Evolutionary conservation across 2,329 filamentous ascomycete species (phyloP).

Genomic region (Diaporthe eres): DNA sequence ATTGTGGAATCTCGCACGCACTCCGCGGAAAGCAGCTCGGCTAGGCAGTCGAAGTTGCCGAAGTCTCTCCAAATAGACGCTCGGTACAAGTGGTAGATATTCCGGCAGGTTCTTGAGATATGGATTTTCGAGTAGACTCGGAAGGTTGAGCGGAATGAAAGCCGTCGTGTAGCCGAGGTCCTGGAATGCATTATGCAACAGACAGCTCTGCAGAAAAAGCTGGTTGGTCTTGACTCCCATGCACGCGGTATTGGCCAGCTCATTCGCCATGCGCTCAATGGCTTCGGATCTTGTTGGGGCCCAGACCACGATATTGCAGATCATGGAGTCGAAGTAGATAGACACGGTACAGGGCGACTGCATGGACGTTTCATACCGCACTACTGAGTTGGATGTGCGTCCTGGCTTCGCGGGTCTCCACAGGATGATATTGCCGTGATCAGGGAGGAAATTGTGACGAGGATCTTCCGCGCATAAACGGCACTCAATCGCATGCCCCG

Average conservation of each 20-base stretch:
- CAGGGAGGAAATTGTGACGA: conserved; percentile 66
- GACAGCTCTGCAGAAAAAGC: conserved; percentile 6
- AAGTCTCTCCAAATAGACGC: not conserved
- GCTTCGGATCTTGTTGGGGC: not conserved
- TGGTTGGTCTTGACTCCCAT: conserved; percentile 18
- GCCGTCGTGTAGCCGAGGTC: not conserved
- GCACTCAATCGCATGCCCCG: conserved; percentile 77
- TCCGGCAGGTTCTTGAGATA: not conserved
- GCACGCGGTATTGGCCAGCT: conserved; percentile 1
- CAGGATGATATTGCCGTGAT: not conserved
- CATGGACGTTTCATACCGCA: conserved; percentile 6
- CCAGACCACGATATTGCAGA: conserved; percentile 15
- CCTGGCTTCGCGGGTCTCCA: not conserved
- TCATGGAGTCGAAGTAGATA: conserved; percentile 10
- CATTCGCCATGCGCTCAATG: not conserved
- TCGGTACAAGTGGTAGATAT: not conserved
- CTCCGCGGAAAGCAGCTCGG: not conserved
- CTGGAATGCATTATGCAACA: not conserved
- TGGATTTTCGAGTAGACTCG: not conserved
- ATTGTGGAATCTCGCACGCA: conserved; percentile 10
- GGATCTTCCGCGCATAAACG: conserved; percentile 82
- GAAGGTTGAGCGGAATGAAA: not conserved
- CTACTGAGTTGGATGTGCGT: not conserved
- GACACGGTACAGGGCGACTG: not conserved
- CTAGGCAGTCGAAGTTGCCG: not conserved